These are phyloP conservation scores for Spinacia oleracea DNA, from an alignment of 179 eudicot species.

Conservation along the genomic window DNA sequence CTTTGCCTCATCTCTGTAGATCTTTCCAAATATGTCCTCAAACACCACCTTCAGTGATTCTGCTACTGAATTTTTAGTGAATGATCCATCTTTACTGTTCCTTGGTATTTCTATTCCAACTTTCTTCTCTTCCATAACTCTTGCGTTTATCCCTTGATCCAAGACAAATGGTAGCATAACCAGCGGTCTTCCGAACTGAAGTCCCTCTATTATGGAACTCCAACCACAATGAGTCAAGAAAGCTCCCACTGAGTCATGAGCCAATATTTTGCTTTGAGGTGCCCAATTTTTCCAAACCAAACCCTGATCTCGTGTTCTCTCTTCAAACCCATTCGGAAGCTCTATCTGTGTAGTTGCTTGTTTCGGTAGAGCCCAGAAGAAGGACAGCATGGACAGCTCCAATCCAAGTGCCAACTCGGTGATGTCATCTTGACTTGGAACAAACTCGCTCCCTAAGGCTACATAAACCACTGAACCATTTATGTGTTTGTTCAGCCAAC, in stretches of 20 bases:
- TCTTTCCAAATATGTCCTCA: conserved; percentile 32
- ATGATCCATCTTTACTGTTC: conserved; percentile 47
- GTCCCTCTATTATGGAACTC: conserved; percentile 40
- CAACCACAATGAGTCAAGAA: conserved; percentile 57
- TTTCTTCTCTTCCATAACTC: conserved; percentile 39
- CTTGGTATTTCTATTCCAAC: conserved; percentile 43
- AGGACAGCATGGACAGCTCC: conserved; percentile 38
- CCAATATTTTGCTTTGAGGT: conserved; percentile 50
- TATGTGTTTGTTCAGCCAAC: conserved; percentile 39
- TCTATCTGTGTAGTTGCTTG: conserved; percentile 15
- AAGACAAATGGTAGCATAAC: conserved; percentile 34
- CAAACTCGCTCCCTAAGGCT: conserved; percentile 51
- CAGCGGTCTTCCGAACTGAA: conserved; percentile 37
- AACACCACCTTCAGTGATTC: conserved; percentile 38
- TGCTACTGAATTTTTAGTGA: conserved; percentile 39
- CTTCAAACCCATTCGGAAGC: conserved; percentile 47
- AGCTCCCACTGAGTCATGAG: conserved; percentile 53
- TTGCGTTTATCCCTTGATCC: conserved; percentile 42
- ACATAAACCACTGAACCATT: conserved; percentile 45
- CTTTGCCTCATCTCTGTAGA: conserved; percentile 38
- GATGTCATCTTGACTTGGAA: conserved; percentile 36
- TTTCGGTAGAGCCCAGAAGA: conserved; percentile 45
- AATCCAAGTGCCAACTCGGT: conserved; percentile 48
- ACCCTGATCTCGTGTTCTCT: conserved; percentile 37
- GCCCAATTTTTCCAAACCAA: conserved; percentile 49